These are phyloP conservation scores for Quercus alba DNA, from an alignment of 306 rosid genomes.

Conservation along the genomic window DNA sequence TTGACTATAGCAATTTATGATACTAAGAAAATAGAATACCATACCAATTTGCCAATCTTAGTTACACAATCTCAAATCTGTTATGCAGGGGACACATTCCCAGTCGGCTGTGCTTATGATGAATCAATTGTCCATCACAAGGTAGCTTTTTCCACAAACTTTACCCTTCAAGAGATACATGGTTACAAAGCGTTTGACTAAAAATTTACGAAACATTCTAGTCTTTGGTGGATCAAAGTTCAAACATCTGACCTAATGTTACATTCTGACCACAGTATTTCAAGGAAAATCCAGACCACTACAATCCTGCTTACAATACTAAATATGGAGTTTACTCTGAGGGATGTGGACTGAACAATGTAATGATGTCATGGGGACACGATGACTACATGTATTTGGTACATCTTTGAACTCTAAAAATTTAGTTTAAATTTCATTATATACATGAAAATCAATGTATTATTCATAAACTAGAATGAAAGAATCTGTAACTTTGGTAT, in stretches of 20 bases:
- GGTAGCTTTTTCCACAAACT: neutral
- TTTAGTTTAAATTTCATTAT: neutral
- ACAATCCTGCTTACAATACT: slow-evolving; percentile 54
- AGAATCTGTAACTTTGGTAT: neutral
- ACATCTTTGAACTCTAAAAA: slow-evolving; percentile 9
- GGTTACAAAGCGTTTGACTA: neutral
- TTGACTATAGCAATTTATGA: neutral
- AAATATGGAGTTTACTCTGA: slow-evolving; percentile 63
- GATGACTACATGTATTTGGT: slow-evolving; percentile 91
- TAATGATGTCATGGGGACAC: slow-evolving; percentile 92
- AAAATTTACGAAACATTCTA: neutral
- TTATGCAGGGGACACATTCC: slow-evolving; percentile 66
- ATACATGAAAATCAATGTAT: too few relatives aligned
- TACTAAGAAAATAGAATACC: neutral
- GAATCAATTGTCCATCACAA: slow-evolving; percentile 57
- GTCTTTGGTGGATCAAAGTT: neutral
- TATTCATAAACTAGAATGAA: neutral
- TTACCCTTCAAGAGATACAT: neutral
- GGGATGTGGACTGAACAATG: slow-evolving; percentile 71
- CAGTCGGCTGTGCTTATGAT: slow-evolving; percentile 81
- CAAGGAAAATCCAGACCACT: slow-evolving; percentile 54
- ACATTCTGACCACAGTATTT: slow-evolving; percentile 43
- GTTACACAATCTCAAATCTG: neutral
- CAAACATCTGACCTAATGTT: neutral
- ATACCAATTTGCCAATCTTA: neutral